Evolutionary conservation across 192 early-diverging fungal species (phyloP).

Genomic region (Coemansia sp.): DNA sequence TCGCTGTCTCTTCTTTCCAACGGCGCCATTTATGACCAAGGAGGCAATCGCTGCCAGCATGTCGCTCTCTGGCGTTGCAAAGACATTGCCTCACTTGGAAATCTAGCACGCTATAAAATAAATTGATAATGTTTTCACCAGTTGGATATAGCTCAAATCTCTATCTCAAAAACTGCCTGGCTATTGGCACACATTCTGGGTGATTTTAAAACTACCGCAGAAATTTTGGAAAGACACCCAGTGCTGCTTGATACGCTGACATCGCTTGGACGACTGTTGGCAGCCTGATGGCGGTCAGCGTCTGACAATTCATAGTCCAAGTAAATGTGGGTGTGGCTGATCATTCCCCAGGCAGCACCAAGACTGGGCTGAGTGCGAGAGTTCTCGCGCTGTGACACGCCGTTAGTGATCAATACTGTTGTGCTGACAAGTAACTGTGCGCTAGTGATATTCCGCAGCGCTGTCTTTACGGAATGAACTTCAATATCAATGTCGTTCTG

Average conservation of each 20-base stretch:
- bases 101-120: background rate
- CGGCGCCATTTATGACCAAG: slow-evolving; percentile 33
- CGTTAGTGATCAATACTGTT: slow-evolving; percentile 36
- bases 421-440: background rate
- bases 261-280: background rate
- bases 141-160: background rate
- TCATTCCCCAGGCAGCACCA: slow-evolving; percentile 27
- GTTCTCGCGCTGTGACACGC: slow-evolving; percentile 30
- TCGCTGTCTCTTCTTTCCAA: slow-evolving; percentile 47
- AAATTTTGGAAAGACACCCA: background rate
- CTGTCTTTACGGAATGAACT: slow-evolving; percentile 29
- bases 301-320: background rate
- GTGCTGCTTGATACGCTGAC: background rate
- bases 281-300: background rate
- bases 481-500: slow-evolving; percentile 17
- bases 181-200: slow-evolving; percentile 5
- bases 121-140: background rate
- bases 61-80: background rate
- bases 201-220: slow-evolving; percentile 24
- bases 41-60: slow-evolving; percentile 16
- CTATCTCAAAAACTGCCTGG: slow-evolving; percentile 4
- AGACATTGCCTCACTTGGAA: background rate
- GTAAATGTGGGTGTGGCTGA: slow-evolving; percentile 35
- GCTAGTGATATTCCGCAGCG: slow-evolving; percentile 20
- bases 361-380: slow-evolving; percentile 31